phyloP scores from a whole-genome alignment of 2,329 filamentous ascomycete genomes.

The Exophiala mesophila region DNA sequence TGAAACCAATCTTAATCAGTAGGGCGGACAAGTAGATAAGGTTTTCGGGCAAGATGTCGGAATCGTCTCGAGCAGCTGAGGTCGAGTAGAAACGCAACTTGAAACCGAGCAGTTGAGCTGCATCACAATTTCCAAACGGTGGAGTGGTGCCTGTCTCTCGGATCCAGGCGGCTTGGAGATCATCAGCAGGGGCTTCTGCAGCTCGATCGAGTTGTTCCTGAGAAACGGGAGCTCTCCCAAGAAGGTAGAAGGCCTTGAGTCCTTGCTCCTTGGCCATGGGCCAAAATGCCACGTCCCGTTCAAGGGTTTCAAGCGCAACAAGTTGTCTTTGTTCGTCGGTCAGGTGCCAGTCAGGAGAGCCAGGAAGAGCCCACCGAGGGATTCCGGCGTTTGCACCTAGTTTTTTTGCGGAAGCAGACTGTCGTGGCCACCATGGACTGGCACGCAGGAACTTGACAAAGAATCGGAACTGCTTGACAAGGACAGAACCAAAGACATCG shows the following conservation, averaged over 20 bases:
- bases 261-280: slow-evolving; percentile 68
- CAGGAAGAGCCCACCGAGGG: slow-evolving; percentile 80
- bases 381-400: slow-evolving; percentile 50
- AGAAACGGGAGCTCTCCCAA: slow-evolving; percentile 67
- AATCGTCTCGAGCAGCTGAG: slow-evolving; percentile 66
- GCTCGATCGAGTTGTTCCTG: slow-evolving; percentile 49
- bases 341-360: slow-evolving; percentile 57
- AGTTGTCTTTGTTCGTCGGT: slow-evolving; percentile 64
- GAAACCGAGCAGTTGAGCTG: slow-evolving; percentile 92
- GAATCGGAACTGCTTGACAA: slow-evolving; percentile 89
- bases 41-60: slow-evolving; percentile 81
- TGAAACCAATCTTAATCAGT: slow-evolving; percentile 94
- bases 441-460: slow-evolving; percentile 87
- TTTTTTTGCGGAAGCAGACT: slow-evolving; percentile 31
- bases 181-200: slow-evolving; percentile 40
- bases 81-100: slow-evolving; percentile 87
- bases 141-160: slow-evolving; percentile 74
- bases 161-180: slow-evolving; percentile 68
- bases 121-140: slow-evolving; percentile 80
- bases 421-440: slow-evolving; percentile 93
- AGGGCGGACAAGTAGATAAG: slow-evolving; percentile 86
- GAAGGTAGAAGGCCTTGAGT: slow-evolving; percentile 81
- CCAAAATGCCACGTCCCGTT: slow-evolving; percentile 77
- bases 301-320: slow-evolving; percentile 52
- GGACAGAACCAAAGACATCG: slow-evolving; percentile 87